Evolutionary conservation across 2,329 filamentous ascomycete genomes (phyloP), one percentile per base, ranked within the genome.

Genomic region (Penicillium glabrum): DNA sequence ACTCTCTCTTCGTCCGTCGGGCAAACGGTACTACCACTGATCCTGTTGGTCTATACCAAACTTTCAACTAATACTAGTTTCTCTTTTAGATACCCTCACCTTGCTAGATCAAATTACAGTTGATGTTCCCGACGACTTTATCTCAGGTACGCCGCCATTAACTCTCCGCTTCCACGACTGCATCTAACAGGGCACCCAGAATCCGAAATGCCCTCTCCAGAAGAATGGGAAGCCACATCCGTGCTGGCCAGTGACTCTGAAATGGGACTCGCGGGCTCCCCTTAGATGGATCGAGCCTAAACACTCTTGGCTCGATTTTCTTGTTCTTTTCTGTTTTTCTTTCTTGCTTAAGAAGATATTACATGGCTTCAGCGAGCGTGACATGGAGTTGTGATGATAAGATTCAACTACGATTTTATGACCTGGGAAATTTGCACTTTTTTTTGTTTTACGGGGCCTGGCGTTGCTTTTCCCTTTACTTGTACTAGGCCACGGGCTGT

Each of bases 201-300:
- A 54, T 75, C 74, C 71, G 72, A 77, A 63, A 61, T 72, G 51
- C 67, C 69, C 62, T 76, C 71, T 58, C 59, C 70, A 65, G 75
- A 77, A 59, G 72, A 74, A 57, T 77, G 75, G 75, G 75, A 77
- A 49, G 73, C 74, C 51, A 71, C 76, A 48, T 77, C 75, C 21
- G 67, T 68, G 46, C 66, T 77, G 58, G 72, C 68, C 44, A 77
- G 73, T 53, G 75, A 77, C 59, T 77, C 75, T 3, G 75, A 77
- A 29, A 65, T 74, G 61, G 75, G 74, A 19, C 54, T 76, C 24
- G 66, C 66, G 26, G 71, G 69, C 19, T 72, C 73, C 46, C 75
- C 75, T 35, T 77, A 59, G 68, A 53, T 14, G 31, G 39, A 51
- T 24, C 44, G 13, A 19, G 11, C 29, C 16, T 9, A 16, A 14